These are phyloP conservation scores for Cymbopogon citratus DNA, from an alignment of 176 grass and related monocot species.

Conservation along the genomic window DNA sequence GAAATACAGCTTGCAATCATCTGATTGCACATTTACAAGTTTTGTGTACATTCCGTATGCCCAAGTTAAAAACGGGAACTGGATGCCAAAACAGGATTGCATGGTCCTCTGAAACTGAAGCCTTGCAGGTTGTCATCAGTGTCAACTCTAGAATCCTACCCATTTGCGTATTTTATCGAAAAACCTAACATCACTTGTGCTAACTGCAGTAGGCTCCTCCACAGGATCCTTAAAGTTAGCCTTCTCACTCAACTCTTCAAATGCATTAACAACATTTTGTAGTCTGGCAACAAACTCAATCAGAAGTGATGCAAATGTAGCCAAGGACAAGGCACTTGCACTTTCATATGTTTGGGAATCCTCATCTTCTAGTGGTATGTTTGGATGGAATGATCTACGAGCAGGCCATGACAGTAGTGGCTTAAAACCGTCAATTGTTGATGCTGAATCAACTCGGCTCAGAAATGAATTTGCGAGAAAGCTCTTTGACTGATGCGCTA, in stretches of 20 bases:
- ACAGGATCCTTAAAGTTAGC: slow-evolving; percentile 71
- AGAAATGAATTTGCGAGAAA: slow-evolving; percentile 48
- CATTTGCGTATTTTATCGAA: slow-evolving; percentile 37
- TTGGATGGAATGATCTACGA: slow-evolving; percentile 61
- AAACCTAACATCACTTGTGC: slow-evolving; percentile 9
- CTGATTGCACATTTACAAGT: slow-evolving; percentile 17
- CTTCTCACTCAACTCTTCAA: slow-evolving; percentile 74
- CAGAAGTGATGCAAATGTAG: slow-evolving; percentile 85
- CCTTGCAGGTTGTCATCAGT: slow-evolving; percentile 5
- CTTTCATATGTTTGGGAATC: slow-evolving; percentile 82
- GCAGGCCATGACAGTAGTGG: slow-evolving; percentile 60
- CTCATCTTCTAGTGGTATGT: slow-evolving; percentile 39
- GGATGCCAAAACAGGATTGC: slow-evolving; percentile 27
- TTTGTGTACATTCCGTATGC: slow-evolving; percentile 6
- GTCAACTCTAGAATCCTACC: slow-evolving; percentile 48
- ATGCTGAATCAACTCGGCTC: slow-evolving; percentile 46
- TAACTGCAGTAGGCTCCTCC: slow-evolving; percentile 50
- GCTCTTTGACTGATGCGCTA: slow-evolving; percentile 40
- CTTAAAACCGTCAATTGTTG: slow-evolving; percentile 41
- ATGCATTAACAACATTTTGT: slow-evolving; percentile 90
- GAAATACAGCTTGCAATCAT: slow-evolving; percentile 5
- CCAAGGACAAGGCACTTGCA: slow-evolving; percentile 88
- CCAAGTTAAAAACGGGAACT: slow-evolving; percentile 19
- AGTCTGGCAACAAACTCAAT: slow-evolving; percentile 93
- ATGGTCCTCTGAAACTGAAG: slow-evolving; percentile 13